phyloP scores from a whole-genome alignment of 129 eudicot genomes.

The Centella asiatica region DNA sequence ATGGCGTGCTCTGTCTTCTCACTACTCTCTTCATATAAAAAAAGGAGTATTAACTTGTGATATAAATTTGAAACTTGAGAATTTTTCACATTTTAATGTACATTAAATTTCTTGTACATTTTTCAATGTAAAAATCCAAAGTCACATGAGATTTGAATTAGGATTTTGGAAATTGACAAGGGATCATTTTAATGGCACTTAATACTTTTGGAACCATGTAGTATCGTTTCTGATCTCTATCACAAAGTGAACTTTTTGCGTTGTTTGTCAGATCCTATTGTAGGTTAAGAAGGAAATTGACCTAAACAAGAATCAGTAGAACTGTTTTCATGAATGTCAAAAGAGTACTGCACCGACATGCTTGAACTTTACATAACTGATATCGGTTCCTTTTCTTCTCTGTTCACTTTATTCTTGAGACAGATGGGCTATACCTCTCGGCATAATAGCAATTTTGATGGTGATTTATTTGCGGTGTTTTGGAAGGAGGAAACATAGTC shows the following conservation, averaged over 20 bases:
- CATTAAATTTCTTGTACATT: too few relatives aligned
- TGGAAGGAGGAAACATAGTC: slow-evolving; percentile 68
- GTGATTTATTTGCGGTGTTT: slow-evolving; percentile 82
- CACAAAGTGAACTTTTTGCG: too few relatives aligned
- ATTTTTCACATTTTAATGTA: too few relatives aligned
- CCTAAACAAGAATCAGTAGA: background rate
- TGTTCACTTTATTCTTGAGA: slow-evolving; percentile 2
- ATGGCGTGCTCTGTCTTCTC: background rate
- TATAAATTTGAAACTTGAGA: too few relatives aligned
- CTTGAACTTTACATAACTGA: background rate
- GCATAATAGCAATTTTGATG: slow-evolving; percentile 36
- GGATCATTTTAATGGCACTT: too few relatives aligned
- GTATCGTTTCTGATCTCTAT: too few relatives aligned
- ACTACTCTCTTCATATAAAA: background rate
- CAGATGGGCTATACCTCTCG: slow-evolving; percentile 92
- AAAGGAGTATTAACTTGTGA: too few relatives aligned
- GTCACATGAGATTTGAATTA: too few relatives aligned
- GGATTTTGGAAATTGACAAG: too few relatives aligned
- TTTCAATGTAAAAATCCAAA: too few relatives aligned
- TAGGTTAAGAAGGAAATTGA: background rate
- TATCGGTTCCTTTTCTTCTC: background rate
- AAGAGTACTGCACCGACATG: background rate
- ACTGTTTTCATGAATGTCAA: background rate
- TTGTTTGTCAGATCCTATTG: too few relatives aligned
- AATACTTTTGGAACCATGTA: too few relatives aligned